A percentile compares a stretch with the other conserved stretches of the same genome.
phyloP scores from a whole-genome alignment of 495 filamentous ascomycete genomes.

The Parathielavia appendiculata region DNA sequence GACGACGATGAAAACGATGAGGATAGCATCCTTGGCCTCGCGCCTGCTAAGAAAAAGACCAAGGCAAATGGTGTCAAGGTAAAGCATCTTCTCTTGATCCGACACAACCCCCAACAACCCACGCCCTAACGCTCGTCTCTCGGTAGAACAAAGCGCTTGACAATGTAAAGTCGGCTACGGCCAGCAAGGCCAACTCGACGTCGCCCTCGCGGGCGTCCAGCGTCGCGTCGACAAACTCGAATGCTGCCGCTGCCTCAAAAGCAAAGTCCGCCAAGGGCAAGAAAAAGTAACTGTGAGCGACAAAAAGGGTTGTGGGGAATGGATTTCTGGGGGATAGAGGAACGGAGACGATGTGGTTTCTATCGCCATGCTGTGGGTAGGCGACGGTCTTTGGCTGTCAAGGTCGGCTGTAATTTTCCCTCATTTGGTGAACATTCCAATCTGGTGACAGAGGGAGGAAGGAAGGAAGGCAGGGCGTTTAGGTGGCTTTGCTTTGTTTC shows the following conservation, averaged over 20 bases:
- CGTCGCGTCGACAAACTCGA: conserved; percentile 46
- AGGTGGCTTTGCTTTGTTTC: background rate
- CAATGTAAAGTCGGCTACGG: conserved; percentile 51
- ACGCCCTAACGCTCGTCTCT: too few species aligned
- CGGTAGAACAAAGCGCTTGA: conserved; percentile 63
- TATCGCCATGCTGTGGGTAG: background rate
- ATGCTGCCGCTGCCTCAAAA: conserved; percentile 38
- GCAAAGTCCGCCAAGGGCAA: conserved; percentile 47
- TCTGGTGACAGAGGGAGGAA: background rate
- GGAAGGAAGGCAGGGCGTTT: conserved; percentile 1
- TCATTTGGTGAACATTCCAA: background rate
- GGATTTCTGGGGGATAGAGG: background rate
- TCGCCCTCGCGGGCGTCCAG: conserved; percentile 53
- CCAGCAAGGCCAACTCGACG: conserved; percentile 52
- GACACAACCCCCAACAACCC: too few species aligned
- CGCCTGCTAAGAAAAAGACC: conserved; percentile 85
- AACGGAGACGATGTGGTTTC: background rate
- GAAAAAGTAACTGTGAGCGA: conserved; percentile 44
- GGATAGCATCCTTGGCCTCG: conserved; percentile 62
- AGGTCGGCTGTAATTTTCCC: background rate
- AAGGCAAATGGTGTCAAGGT: conserved; percentile 71
- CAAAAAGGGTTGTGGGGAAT: background rate
- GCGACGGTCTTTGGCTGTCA: background rate
- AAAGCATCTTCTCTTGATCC: conserved; percentile 18
- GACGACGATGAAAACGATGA: conserved; percentile 81